phyloP scores from a whole-genome alignment of 257 asterid species.

The Nicotiana otophora region DNA sequence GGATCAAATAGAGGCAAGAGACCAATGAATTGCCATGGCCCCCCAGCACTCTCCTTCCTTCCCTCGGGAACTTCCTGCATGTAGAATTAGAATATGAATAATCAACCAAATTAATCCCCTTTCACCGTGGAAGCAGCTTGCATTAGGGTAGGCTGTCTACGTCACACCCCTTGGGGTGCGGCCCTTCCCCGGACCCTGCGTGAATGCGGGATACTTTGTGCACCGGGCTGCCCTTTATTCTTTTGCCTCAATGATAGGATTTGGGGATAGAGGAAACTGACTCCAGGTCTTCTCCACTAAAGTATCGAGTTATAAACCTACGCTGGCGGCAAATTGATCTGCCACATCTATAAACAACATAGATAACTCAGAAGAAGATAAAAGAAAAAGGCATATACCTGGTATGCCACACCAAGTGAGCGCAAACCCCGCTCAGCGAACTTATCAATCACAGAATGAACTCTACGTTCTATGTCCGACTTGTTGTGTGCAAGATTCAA shows the following conservation, averaged over 20 bases:
- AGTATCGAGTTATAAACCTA: not conserved
- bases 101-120: not conserved
- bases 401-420: constrained; percentile 49
- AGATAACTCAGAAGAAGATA: not conserved
- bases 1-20: constrained; percentile 50
- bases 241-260: not conserved
- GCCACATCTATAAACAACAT: not conserved
- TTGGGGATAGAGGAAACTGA: not conserved
- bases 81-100: not conserved
- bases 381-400: constrained; percentile 21
- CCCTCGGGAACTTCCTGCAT: constrained; percentile 47
- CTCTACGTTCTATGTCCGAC: constrained; percentile 44
- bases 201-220: too few species aligned
- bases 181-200: too few species aligned
- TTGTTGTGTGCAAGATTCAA: constrained; percentile 40
- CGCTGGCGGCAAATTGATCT: too few species aligned
- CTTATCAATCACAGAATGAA: constrained; percentile 44
- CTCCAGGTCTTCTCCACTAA: not conserved
- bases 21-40: constrained; percentile 43
- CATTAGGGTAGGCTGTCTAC: too few species aligned
- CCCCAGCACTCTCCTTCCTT: constrained; percentile 46
- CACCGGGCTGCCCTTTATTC: too few species aligned
- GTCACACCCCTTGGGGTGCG: too few species aligned
- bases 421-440: constrained; percentile 50
- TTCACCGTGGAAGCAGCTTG: too few species aligned